Evolutionary conservation across 1,284 basidiomycete genomes (phyloP).

Genomic region (Tremellales sp.): DNA sequence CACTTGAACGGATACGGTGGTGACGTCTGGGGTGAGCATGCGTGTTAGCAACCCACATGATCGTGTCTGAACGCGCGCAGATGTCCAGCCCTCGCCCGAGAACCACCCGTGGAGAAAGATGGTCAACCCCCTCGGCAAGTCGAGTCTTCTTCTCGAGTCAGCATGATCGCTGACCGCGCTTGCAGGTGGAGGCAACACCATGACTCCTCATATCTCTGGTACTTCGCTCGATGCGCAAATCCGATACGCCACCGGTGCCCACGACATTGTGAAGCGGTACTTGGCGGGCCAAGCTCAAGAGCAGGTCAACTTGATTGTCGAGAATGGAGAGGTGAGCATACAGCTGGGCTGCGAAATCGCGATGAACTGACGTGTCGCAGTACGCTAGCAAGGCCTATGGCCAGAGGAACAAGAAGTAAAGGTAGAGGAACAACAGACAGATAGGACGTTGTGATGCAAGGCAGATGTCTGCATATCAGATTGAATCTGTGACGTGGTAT

Average conservation of each 20-base stretch:
- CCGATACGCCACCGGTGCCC: conserved; percentile 78
- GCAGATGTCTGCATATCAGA: too few species aligned
- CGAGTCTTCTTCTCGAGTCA: neutral
- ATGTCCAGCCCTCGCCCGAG: conserved; percentile 72
- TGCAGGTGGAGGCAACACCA: conserved; percentile 11
- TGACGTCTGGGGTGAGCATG: conserved; percentile 56
- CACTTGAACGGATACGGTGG: conserved; percentile 68
- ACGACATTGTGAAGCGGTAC: conserved; percentile 77
- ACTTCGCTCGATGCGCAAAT: conserved; percentile 89
- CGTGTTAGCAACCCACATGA: neutral
- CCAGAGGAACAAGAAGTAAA: conserved; percentile 26
- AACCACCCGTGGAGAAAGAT: conserved; percentile 83
- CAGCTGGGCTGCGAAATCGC: too few species aligned
- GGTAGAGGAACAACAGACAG: too few species aligned
- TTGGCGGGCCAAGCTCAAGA: conserved; percentile 64
- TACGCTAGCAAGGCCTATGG: conserved; percentile 49
- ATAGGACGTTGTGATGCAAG: too few species aligned
- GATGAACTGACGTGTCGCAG: conserved; percentile 10
- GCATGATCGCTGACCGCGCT: neutral
- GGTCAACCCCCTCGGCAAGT: conserved; percentile 65
- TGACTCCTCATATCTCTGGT: conserved; percentile 69
- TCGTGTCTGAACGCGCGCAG: neutral
- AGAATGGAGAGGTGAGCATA: conserved; percentile 49
- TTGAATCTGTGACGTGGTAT: too few species aligned
- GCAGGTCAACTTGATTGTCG: conserved; percentile 76